Evolutionary conservation across 1,139 yeast genomes (phyloP), one percentile per base, ranked within the genome.

Genomic region (Arxiozyma heterogenica): DNA sequence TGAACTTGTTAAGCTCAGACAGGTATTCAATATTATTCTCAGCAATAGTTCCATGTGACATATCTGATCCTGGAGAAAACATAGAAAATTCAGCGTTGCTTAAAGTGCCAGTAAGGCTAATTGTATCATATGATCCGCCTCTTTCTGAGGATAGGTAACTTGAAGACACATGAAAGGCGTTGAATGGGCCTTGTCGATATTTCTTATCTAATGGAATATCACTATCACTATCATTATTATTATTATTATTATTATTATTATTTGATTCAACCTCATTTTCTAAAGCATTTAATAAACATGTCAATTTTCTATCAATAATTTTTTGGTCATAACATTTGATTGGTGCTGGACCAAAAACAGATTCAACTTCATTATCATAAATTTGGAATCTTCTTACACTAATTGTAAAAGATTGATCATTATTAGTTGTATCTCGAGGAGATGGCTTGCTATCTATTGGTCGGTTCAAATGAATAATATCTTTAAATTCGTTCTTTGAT

Each of bases 341-440:
- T n/a, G 44, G 23, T 7, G 41, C 22, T 9, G 6, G 12, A 17
- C 64, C 63, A 46, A 59, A 65, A 3, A 64, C 63, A 27, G 62
- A 60, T n/a, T 50, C 51, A 12, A 62, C 53, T 4, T 59, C 61
- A 48, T 65, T 65, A 41, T 66, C 60, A 54, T 66, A 66, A n/a
- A 64, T 60, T 55, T 61, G 62, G 22, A 66, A 59, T 44, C 70
- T 55, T 51, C 70, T 59, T 8, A 65, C 61, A 53, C 69, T 66
- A 17, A 64, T 61, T 1, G 68, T 65, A 50, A 62, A 64, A 3
- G 55, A 51, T 25, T 53, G 53, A 17, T 54, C 52, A 12, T 22
- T 8, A n/a, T 38, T 20, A 22, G 38, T 18, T 20, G 25, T 4
- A 7, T 42, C 23, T 4, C 7, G 27, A 38, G 38, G 12, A 1